phyloP scores from a whole-genome alignment of 192 early-diverging fungal genomes.

The Coemansia sp. region DNA sequence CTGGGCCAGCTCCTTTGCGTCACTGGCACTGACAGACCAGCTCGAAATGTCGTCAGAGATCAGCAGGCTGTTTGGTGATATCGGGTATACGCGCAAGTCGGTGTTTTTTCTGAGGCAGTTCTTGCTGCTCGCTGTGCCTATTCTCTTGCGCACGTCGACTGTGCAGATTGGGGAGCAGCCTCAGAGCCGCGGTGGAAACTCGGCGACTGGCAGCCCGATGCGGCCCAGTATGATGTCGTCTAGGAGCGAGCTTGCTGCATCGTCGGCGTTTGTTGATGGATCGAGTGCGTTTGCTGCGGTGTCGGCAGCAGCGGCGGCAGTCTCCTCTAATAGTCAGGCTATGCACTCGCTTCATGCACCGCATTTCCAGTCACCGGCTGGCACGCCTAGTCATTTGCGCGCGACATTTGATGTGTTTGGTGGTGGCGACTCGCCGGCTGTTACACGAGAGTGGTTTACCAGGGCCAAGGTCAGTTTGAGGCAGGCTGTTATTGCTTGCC shows the following conservation, averaged over 20 bases:
- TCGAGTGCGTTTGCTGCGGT: constrained; percentile 45
- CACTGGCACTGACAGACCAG: constrained; percentile 35
- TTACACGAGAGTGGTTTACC: constrained; percentile 23
- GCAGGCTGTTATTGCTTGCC: constrained; percentile 28
- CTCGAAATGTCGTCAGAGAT: constrained; percentile 35
- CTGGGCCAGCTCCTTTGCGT: constrained; percentile 25
- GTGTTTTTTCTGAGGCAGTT: constrained; percentile 50
- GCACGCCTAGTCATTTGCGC: constrained; percentile 3
- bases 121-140: constrained; percentile 33
- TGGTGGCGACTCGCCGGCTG: neutral
- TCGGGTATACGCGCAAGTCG: constrained; percentile 37
- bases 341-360: constrained; percentile 4
- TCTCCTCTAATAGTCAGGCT: constrained; percentile 6
- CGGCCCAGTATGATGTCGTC: constrained; percentile 13
- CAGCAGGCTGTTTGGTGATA: constrained; percentile 18
- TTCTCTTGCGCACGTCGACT: constrained; percentile 39
- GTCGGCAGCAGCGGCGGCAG: constrained; percentile 31
- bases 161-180: neutral
- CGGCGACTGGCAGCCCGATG: constrained; percentile 1
- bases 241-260: constrained; percentile 17
- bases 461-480: constrained; percentile 11
- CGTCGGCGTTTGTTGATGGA: constrained; percentile 39
- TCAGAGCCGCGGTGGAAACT: neutral
- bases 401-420: constrained; percentile 9
- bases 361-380: neutral